phyloP scores from a whole-genome alignment of 352 stramenopile genomes.

The Phytophthora europaea region DNA sequence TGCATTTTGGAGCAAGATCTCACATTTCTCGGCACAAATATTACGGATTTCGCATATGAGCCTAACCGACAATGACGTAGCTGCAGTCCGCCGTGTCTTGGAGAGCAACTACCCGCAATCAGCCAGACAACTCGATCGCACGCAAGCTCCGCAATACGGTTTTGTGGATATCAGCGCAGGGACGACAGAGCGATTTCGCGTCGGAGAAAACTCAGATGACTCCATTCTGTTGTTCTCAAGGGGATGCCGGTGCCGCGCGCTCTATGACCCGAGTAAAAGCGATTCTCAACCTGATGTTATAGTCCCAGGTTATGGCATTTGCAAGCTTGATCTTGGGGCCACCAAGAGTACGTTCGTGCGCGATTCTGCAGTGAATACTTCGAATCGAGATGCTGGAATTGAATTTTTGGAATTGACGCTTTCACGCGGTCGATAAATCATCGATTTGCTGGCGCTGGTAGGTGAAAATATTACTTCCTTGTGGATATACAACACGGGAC shows the following conservation, averaged over 20 bases:
- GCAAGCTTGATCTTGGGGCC: not conserved
- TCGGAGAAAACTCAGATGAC: not conserved
- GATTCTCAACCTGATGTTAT: not conserved
- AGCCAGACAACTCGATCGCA: not conserved
- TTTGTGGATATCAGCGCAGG: not conserved
- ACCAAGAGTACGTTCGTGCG: not conserved
- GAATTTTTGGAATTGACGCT: not conserved
- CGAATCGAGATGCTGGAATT: not conserved
- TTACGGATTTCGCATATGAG: not conserved
- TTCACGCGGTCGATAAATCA: not conserved
- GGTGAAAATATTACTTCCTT: not conserved
- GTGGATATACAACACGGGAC: not conserved
- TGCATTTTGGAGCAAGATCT: conserved; percentile 4
- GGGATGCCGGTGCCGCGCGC: not conserved
- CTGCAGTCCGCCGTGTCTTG: conserved; percentile 2
- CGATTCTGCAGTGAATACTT: not conserved
- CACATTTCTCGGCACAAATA: not conserved
- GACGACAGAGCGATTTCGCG: not conserved
- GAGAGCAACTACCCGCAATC: not conserved
- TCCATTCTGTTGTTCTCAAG: not conserved
- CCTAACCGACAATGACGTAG: not conserved
- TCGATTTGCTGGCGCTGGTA: not conserved
- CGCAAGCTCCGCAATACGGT: not conserved
- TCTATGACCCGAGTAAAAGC: not conserved
- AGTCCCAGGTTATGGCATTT: conserved; percentile 13